These are phyloP conservation scores for Corynespora cassiicola DNA, from an alignment of 2,329 filamentous ascomycete genomes.

Conservation along the genomic window DNA sequence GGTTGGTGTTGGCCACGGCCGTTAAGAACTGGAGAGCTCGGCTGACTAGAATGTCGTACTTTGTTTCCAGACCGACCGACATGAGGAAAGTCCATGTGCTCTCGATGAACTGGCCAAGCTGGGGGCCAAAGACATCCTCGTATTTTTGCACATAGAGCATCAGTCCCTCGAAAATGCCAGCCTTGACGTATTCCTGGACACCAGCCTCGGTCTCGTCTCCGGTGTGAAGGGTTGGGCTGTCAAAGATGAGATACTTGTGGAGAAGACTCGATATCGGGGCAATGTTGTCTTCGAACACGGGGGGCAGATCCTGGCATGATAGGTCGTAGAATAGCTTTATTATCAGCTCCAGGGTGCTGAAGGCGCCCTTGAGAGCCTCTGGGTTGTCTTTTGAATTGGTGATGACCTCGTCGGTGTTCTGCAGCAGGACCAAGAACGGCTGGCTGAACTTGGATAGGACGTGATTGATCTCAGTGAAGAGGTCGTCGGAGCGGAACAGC, in stretches of 20 bases:
- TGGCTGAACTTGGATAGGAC: slow-evolving; percentile 84
- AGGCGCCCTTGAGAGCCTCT: slow-evolving; percentile 75
- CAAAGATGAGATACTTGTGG: slow-evolving; percentile 91
- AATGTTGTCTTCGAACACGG: slow-evolving; percentile 91
- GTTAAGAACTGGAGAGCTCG: slow-evolving; percentile 94
- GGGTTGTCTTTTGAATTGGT: slow-evolving; percentile 78
- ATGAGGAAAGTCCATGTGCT: slow-evolving; percentile 93
- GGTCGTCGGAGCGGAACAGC: slow-evolving; percentile 87
- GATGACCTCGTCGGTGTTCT: slow-evolving; percentile 73
- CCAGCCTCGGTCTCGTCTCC: slow-evolving; percentile 91
- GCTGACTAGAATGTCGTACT: slow-evolving; percentile 94
- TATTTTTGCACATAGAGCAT: slow-evolving; percentile 94
- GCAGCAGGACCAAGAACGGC: slow-evolving; percentile 82
- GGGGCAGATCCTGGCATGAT: slow-evolving; percentile 95
- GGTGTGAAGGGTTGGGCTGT: slow-evolving; percentile 81
- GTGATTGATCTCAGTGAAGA: slow-evolving; percentile 96
- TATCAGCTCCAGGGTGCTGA: slow-evolving; percentile 84
- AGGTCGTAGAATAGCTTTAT: slow-evolving; percentile 95
- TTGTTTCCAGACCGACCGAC: slow-evolving; percentile 82
- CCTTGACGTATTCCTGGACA: slow-evolving; percentile 83
- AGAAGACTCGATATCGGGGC: slow-evolving; percentile 76
- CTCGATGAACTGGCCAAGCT: slow-evolving; percentile 83
- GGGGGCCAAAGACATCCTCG: slow-evolving; percentile 86
- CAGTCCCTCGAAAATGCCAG: slow-evolving; percentile 89
- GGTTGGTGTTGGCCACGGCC: slow-evolving; percentile 78